Evolutionary conservation across 2,329 filamentous ascomycete species (phyloP), one percentile per base, ranked within the genome.

Genomic region (Basipetospora chlamydospora): DNA sequence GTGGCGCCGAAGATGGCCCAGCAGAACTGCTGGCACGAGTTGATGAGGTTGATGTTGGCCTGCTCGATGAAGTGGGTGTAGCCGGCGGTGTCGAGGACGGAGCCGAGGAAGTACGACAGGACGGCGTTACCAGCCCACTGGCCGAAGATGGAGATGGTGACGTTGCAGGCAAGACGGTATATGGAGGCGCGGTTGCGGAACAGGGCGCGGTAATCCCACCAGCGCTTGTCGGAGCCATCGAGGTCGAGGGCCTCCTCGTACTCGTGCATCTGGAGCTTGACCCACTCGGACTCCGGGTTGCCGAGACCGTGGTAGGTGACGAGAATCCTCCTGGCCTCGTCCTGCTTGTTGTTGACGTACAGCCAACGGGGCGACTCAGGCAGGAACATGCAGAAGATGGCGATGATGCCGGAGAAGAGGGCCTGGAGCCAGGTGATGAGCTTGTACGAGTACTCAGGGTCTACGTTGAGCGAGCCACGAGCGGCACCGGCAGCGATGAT

Each of bases 1-100:
- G 55, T 49, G 13, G 68, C 65, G 21, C 69, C 69, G 11, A 63
- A 39, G 23, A 67, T 56, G 28, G 66, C 65, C 42, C 59, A 64
- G 37, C 59, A 44, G 47, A 70, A 63, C 44, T 67, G 62, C 47
- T 66, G 59, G 38, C 61, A 63, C 20, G 59, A 59, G 51, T 69
- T 65, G 48, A 66, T 65, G 22, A 71, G 59, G 7, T 60, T 67
- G 42, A 73, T 60, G 46, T 69, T 64, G 35, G 61, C 57, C 45
- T 67, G 59, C 15, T 45, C 39, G 21, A 50, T 46, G 35, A 48
- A 45, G 32, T 56, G 49, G 2, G 49, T 58, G 44, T 66, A 58
- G 15, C 70, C 70, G 32, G 66, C 66, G 3, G 63, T 65, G 36
- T 63, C 54, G 33, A 73, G 56, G 20, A 72, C 61, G 35, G 64